phyloP scores from a whole-genome alignment of 495 filamentous ascomycete genomes.

The Letharia columbiana region DNA sequence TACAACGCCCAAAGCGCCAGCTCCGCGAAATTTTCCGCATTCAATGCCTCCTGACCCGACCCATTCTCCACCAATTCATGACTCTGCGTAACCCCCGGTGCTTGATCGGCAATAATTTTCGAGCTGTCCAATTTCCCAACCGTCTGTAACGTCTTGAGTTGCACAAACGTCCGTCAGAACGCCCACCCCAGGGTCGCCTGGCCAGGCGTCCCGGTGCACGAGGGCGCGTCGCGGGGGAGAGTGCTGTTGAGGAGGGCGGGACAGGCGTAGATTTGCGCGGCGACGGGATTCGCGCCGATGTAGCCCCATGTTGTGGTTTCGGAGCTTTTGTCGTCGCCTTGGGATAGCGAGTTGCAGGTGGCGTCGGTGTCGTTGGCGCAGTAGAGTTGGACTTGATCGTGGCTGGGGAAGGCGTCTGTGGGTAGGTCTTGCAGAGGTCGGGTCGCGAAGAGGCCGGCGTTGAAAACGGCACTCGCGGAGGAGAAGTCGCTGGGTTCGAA shows the following conservation, averaged over 20 bases:
- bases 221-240: neutral
- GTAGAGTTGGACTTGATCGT: neutral
- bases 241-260: neutral
- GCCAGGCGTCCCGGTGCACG: constrained; percentile 6
- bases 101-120: neutral
- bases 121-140: neutral
- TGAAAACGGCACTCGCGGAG: constrained; percentile 17
- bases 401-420: neutral
- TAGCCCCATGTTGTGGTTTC: constrained; percentile 2
- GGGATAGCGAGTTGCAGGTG: neutral
- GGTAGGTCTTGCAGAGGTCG: neutral
- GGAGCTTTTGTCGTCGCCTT: neutral
- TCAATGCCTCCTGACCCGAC: neutral
- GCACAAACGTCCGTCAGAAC: constrained; percentile 5
- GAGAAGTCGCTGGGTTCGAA: neutral
- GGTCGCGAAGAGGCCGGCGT: constrained; percentile 1
- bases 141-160: neutral
- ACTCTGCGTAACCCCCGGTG: neutral
- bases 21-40: constrained; percentile 11
- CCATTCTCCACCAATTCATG: neutral
- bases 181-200: constrained; percentile 1
- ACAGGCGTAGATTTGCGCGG: constrained; percentile 3
- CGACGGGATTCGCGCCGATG: neutral
- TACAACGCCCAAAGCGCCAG: neutral
- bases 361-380: constrained; percentile 2